Evolutionary conservation across 2,329 filamentous ascomycete species (phyloP).

Genomic region (Aspergillus neotritici): DNA sequence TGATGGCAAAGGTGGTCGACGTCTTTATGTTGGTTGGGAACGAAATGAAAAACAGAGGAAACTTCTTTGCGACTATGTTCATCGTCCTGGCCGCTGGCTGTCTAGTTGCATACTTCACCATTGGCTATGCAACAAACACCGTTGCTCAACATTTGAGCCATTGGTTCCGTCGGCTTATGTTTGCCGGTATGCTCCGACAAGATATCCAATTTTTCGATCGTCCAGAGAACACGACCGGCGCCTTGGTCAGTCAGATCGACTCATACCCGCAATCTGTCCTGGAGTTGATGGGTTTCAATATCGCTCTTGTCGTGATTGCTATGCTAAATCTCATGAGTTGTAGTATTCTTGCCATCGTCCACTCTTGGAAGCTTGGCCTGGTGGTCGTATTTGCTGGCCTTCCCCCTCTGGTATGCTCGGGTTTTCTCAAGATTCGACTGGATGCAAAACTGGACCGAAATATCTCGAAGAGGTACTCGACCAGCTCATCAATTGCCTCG

Average conservation of each 20-base stretch:
- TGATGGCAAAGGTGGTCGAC: constrained; percentile 2
- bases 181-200: constrained; percentile 22
- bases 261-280: constrained; percentile 33
- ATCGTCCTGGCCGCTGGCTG: constrained; percentile 9
- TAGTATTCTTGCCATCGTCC: constrained; percentile 42
- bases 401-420: constrained; percentile 42
- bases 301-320: constrained; percentile 46
- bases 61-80: constrained; percentile 4
- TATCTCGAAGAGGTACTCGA: constrained; percentile 33
- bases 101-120: constrained; percentile 34
- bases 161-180: constrained; percentile 17
- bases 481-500: constrained; percentile 37
- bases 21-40: no score
- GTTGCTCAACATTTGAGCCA: constrained; percentile 21
- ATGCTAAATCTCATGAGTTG: constrained; percentile 44
- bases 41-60: neutral
- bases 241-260: constrained; percentile 21
- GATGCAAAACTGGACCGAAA: constrained; percentile 28
- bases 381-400: constrained; percentile 45
- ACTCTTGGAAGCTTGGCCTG: constrained; percentile 49
- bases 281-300: constrained; percentile 48
- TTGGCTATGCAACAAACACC: constrained; percentile 30
- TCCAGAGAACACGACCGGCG: constrained; percentile 25
- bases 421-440: constrained; percentile 46
- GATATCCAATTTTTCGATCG: constrained; percentile 31